Evolutionary conservation across 805 yeast species (phyloP), one percentile per base, ranked within the genome.

Genomic region (Yamadazyma ubonensis): DNA sequence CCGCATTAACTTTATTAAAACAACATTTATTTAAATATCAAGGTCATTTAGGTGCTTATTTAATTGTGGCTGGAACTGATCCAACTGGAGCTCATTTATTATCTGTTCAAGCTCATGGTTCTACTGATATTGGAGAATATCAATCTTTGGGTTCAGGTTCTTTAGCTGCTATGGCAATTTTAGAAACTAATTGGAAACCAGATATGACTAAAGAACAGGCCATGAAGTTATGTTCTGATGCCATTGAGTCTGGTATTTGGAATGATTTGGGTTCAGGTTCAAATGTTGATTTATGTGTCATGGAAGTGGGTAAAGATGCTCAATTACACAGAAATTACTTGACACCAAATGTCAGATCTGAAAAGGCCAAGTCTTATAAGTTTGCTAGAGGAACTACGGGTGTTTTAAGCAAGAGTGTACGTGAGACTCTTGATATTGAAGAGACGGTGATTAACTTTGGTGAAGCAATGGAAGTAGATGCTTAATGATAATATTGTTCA

Each of bases 251-350:
- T 12, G 99, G 99, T 77, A 91, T 93, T 56, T 93, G 96, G 96
- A 93, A 93, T 65, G 99, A 93, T 73, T 77, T 91, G 58, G 99
- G 99, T 36, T 91, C 98, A 1, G 99, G 99, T 61, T 93, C 99
- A 20, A 93, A 93, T 58, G 98, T 93, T 26, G 99, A 93, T 61
- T 71, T 93, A 47, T 93, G 98, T 71, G 98, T 93, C 12, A 88
- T 93, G 95, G 97, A 91, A 67, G 70, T 77, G 29, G 96, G 93
- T 46, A 81, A 86, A 59, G 95, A 87, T 61, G 96, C 98, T 7
- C 79, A 75, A 46, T 73, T 91, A 41, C 71, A 76, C 61, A 80
- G 99, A 68, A 90, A 90, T 66, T 86, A 86, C 74, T 72, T 84
- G 60, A 87, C 89, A 38, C 99, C 99, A 43, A 93, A 93, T 63